Base-by-base conservation (phyloP, 306 rosid species). In the Medicago arabica region DNA sequence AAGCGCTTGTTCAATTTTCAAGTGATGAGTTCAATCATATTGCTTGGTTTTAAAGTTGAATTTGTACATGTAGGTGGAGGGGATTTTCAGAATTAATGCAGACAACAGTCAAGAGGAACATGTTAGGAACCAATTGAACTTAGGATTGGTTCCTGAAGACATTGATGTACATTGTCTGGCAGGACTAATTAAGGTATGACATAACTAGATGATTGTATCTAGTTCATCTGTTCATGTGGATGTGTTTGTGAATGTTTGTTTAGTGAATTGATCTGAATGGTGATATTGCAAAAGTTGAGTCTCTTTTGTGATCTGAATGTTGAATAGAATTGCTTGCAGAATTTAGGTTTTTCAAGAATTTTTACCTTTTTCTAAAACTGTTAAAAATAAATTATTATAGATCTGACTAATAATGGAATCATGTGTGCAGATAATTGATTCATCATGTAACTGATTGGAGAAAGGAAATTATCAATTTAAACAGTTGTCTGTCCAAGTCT, bases 131-230 rank as follows among this genome's bases (percentile, higher is more conserved):
- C 93, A 88, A 65, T 82, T 94, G 82, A 94, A 94, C 57, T 71
- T 84, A 50, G 98, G 98, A 67, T 83, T 83, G 71, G 87, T 94
- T 73, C 95, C 97, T 6, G 93, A 90, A 72, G 94, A 78, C 72
- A 77, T 88, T 47, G 98, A 94, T 79, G 89, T 94, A 23, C 97
- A 94, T 71, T 90, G 93, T 79, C 79, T 94, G 80, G 97, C 96
- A 7, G 97, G 96, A 68, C 87, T 91, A n/a, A 94, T 91, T 78
- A 94, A 94, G 97, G 97, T 91, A 85, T 61, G 14, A 18, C 14
- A 46, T 21, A 54, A 44, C 55, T 50, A 73, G 14, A 41, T 51
- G 21, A 69, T 75, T 74, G 57, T 34, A 19, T 78, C 47, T 39
- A 67, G 3, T 79, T 67, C 18, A 23, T 53, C 44, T 78, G 41